phyloP scores from a whole-genome alignment of 176 grass and related monocot species.

The Hyparrhenia diplandra region DNA sequence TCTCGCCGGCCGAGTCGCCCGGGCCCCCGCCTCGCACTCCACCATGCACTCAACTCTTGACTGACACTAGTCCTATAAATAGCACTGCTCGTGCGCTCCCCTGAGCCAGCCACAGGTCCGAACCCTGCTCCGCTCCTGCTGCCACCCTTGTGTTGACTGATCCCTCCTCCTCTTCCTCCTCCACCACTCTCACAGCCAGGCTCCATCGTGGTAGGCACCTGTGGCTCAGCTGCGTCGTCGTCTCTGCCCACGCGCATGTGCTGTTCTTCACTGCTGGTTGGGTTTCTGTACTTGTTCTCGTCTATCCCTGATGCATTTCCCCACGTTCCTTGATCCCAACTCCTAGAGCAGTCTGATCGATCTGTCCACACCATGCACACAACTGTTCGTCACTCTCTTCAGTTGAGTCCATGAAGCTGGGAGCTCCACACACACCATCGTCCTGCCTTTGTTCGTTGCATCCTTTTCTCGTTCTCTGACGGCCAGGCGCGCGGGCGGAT shows the following conservation, averaged over 20 bases:
- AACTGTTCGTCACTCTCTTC: not conserved
- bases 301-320: not conserved
- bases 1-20: too few species aligned
- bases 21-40: too few species aligned
- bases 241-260: not conserved
- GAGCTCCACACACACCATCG: not conserved
- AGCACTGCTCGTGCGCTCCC: not conserved
- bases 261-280: not conserved
- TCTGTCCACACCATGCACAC: too few species aligned
- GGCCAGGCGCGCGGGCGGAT: not conserved
- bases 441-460: not conserved
- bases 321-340: not conserved
- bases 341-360: not conserved
- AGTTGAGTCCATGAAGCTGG: not conserved
- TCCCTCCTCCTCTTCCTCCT: not conserved
- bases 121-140: conserved; percentile 14
- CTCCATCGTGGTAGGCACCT: too few species aligned
- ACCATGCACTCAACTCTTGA: too few species aligned
- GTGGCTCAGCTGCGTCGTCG: too few species aligned
- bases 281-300: not conserved
- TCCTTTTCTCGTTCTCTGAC: not conserved
- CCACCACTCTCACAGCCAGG: not conserved
- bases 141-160: not conserved
- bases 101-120: not conserved
- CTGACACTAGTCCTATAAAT: conserved; percentile 29